Base-by-base conservation (phyloP, 306 rosid species). In the Citrullus colocynthis region DNA sequence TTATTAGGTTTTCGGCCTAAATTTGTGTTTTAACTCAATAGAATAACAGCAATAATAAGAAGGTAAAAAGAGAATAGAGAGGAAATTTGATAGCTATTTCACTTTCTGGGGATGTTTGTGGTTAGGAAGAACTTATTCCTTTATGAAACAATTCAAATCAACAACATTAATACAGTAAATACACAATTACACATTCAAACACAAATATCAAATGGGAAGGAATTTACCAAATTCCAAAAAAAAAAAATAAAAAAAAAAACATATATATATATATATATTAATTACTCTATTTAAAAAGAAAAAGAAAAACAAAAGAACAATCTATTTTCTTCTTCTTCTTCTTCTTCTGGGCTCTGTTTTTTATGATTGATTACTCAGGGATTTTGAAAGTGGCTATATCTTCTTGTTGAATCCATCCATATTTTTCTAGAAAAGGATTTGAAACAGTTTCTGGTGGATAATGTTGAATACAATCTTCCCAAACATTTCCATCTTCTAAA, bases 401-500 rank as follows among this genome's bases (percentile, higher is more conserved):
- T 36, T 95, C 84, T 8, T 74, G 60, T 61, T 87, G 85, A 76
- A 95, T 58, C 98, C 98, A 92, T 48, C 98, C 98, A 70, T 48
- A 95, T 77, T 84, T 89, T 80, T 90, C 91, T 85, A 92, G 41
- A 86, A 95, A 95, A 7, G 98, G 98, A 81, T 95, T 92, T 6
- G 89, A 83, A 81, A 95, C 55, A 2, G 88, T 74, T 10, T 88
- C 58, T 36, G 97, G 97, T 76, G 98, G 98, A 39, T 95, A 95
- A 51, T 34, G 41, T 60, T 84, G 60, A 84, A 92, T 88, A 83
- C 91, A 88, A 6, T 92, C 96, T 3, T 76, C 79, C 98, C 98
- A 95, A 21, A 88, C 98, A 83, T 92, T 92, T 0, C 42, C 85
- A 12, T 79, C 85, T 9, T 42, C 49, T 6, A 78, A 36, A 78